phyloP scores from a whole-genome alignment of 2,329 filamentous ascomycete species.

The Colletotrichum chlorophyti region DNA sequence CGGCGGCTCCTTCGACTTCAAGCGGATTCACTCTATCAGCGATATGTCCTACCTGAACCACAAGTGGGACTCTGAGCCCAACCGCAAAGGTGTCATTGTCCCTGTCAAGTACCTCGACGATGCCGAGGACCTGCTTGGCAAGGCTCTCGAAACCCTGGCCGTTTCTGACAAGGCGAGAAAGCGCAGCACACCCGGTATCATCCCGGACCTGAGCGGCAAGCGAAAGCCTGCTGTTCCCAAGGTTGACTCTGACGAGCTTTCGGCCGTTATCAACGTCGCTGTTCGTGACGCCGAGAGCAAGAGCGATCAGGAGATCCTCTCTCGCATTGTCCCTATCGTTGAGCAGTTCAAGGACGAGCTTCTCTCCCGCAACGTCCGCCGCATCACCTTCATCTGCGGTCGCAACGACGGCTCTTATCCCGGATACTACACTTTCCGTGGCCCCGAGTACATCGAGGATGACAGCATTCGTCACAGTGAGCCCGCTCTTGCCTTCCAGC shows the following conservation, averaged over 20 bases:
- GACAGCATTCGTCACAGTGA: constrained; percentile 96
- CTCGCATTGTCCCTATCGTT: constrained; percentile 77
- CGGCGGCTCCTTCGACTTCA: constrained; percentile 67
- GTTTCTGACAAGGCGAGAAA: constrained; percentile 63
- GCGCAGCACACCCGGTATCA: constrained; percentile 60
- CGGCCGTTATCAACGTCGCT: constrained; percentile 90
- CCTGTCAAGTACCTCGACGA: constrained; percentile 95
- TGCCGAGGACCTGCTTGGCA: constrained; percentile 83
- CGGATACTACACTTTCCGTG: constrained; percentile 98
- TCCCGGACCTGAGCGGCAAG: constrained; percentile 77
- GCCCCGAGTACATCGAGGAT: constrained; percentile 87
- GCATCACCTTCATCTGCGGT: constrained; percentile 95
- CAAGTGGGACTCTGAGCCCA: constrained; percentile 77
- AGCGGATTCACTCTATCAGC: constrained; percentile 92
- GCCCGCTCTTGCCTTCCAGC: constrained; percentile 96
- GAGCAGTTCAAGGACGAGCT: constrained; percentile 85
- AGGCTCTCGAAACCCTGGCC: constrained; percentile 85
- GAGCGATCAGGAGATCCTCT: constrained; percentile 81
- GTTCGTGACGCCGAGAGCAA: constrained; percentile 86
- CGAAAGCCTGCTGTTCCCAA: constrained; percentile 64
- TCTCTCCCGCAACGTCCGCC: constrained; percentile 79
- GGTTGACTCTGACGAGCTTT: constrained; percentile 77
- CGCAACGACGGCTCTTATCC: constrained; percentile 94
- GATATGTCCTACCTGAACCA: constrained; percentile 90
- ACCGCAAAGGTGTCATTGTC: constrained; percentile 91